Evolutionary conservation across 805 yeast species (phyloP), one percentile per base, ranked within the genome.

Genomic region (Teunomyces tritomae): DNA sequence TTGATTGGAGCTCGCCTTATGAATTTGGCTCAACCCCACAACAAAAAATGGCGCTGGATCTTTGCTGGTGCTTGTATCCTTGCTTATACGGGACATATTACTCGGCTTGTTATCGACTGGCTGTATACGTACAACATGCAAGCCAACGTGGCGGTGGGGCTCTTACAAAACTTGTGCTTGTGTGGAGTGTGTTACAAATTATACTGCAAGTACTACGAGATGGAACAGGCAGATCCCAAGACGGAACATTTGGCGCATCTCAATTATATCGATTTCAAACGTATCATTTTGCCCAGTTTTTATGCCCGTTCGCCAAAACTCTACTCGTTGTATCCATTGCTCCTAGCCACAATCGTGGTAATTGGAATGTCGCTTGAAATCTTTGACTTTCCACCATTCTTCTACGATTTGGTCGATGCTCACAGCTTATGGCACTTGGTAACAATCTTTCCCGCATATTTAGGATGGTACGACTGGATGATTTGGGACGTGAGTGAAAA

Each of bases 401-500:
- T 50, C 47, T 69, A 58, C 44, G 86, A 77, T 55, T 75, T 87
- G 44, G 59, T 94, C 0, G 99, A 94, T 66, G 96, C 97, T 0
- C 99, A 94, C 65, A 83, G 97, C 0, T 59, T 92, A 39, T 94
- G 99, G 99, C 99, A 94, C 64, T 76, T 87, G 34, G 80, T 88
- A 13, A 94, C 99, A 0, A 83, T 91, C 2, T 62, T 72, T 26
- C 70, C 71, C 5, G 64, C 59, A n/a, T 63, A 63, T 35, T 61
- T 52, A 43, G 72, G 73, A 2, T 73, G 76, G 76, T 71, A 71
- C 53, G 74, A 71, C 49, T 73, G 77, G 77, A 56, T 72, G 58
- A 49, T 72, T 26, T 73, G 77, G 77, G 77, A 73, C 48, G 53
- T 65, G 10, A 54, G 53, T 27, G 70, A 61, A 50, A 72, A 71